phyloP scores from a whole-genome alignment of 768 basidiomycete species.

The Mycena metata region DNA sequence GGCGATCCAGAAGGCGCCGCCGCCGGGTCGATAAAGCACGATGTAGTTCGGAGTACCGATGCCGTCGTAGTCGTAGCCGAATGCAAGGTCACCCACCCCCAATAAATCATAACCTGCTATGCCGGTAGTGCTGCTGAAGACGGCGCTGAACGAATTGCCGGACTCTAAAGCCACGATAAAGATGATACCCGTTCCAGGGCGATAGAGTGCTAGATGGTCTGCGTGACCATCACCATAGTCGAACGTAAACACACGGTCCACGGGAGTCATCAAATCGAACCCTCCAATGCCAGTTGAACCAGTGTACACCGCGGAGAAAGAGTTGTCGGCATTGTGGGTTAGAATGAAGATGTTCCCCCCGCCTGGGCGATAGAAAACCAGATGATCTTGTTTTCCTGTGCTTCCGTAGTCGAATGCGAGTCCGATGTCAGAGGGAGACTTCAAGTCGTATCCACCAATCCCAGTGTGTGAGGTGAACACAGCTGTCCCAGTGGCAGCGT shows the following conservation, averaged over 20 bases:
- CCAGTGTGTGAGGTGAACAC: constrained; percentile 21
- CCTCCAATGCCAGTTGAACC: constrained; percentile 4
- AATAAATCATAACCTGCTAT: neutral
- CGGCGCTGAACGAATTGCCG: constrained; percentile 4
- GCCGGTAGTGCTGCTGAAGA: neutral
- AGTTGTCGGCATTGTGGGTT: constrained; percentile 2
- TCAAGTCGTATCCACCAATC: constrained; percentile 34
- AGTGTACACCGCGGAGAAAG: constrained; percentile 4
- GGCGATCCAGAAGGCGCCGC: constrained; percentile 1
- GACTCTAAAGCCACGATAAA: constrained; percentile 1
- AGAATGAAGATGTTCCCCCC: constrained; percentile 20
- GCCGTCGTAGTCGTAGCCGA: constrained; percentile 3
- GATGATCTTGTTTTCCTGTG: constrained; percentile 31
- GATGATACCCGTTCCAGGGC: neutral
- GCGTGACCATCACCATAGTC: constrained; percentile 4
- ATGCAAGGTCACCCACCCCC: neutral
- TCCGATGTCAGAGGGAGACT: constrained; percentile 29
- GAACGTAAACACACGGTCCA: neutral
- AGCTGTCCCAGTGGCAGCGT: constrained; percentile 17
- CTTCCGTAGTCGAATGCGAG: constrained; percentile 31
- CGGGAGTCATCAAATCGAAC: constrained; percentile 2
- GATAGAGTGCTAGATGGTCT: constrained; percentile 2
- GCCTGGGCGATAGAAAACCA: constrained; percentile 35
- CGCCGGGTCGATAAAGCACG: neutral
- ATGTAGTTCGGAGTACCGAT: constrained; percentile 1